Evolutionary conservation across 2,329 filamentous ascomycete genomes (phyloP), one percentile per base, ranked within the genome.

Genomic region (Epichloe elymi): DNA sequence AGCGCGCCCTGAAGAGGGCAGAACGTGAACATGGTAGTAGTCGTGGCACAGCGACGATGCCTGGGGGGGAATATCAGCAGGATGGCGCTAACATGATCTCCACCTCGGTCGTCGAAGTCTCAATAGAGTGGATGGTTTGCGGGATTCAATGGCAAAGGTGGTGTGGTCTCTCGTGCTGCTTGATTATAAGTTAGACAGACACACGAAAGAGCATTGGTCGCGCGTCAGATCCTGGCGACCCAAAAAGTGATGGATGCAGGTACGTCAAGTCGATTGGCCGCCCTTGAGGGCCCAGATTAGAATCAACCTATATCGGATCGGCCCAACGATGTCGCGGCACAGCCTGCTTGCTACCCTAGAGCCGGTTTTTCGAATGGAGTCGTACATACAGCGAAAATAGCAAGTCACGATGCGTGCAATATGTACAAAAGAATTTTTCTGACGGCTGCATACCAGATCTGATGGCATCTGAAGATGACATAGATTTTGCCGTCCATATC

Each of bases 1-100:
- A 94, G 88, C 54, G 93, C 91, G 65, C 93, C 93, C 59, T 95
- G 83, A 52, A 98, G 75, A 45, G 93, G 83, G 62, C 86, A 94
- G 70, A 97, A 96, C 58, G 86, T 95, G 74, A 98, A 97, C 93
- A 98, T 98, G 61, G 57, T 70, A 60, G 57, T 69, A 64, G 59
- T 43, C 15, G 52, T 42, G 47, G n/a, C 23, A 17, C 41, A 40
- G 41, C 46, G 48, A 50, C n/a, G 20, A 38, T 49, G 40, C 15
- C 20, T 30, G 39, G 39, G 20, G 39, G 20, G 10, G 15, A 12
- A 10, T 47, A 42, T 33, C 30, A 42, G 48, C 19, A 49, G 11
- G 11, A 5, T 17, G 40, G 17, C 20, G 30, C 48, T 44, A n/a
- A 49, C 48, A 49, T 49, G 50, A 45, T 50, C 30, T 51, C 20